Percentiles rank a stretch among this genome's conserved stretches.
These are phyloP conservation scores for Saccharomyces hybrid DNA, from an alignment of 1,139 yeast species.

Conservation along the genomic window DNA sequence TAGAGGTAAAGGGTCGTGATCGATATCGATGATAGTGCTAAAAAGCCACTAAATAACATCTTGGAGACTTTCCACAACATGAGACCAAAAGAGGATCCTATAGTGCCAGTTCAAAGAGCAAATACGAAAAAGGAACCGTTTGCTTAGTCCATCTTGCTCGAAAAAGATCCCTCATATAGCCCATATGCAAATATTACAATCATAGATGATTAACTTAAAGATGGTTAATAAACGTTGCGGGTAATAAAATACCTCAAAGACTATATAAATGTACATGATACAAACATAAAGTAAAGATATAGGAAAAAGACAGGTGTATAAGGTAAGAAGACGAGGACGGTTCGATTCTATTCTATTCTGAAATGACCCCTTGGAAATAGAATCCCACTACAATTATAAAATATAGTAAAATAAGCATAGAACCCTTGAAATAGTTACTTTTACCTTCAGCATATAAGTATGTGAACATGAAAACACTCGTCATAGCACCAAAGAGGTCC, in stretches of 20 bases:
- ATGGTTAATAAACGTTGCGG: neutral
- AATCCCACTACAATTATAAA: slow-evolving; percentile 74
- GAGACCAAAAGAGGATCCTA: neutral
- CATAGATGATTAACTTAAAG: neutral
- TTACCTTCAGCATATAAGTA: slow-evolving; percentile 96
- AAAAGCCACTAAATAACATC: slow-evolving; percentile 30
- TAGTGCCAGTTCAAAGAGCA: neutral
- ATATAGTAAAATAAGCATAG: slow-evolving; percentile 75
- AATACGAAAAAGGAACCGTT: neutral
- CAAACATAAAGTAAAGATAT: neutral
- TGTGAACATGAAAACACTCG: slow-evolving; percentile 82
- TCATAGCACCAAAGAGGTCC: slow-evolving; percentile 84
- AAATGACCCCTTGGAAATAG: slow-evolving; percentile 48
- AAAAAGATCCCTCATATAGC: neutral
- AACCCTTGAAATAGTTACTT: slow-evolving; percentile 92
- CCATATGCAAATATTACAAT: too few relatives aligned
- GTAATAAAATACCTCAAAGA: neutral
- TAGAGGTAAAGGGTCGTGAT: slow-evolving; percentile 54
- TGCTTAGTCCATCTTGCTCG: neutral
- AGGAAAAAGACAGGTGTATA: neutral
- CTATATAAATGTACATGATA: neutral
- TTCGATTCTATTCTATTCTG: neutral
- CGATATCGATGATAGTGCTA: slow-evolving; percentile 33
- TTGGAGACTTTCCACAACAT: slow-evolving; percentile 16
- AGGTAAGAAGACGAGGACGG: neutral